These are phyloP conservation scores for Candida stauntonica DNA, from an alignment of 805 yeast species.

Conservation along the genomic window DNA sequence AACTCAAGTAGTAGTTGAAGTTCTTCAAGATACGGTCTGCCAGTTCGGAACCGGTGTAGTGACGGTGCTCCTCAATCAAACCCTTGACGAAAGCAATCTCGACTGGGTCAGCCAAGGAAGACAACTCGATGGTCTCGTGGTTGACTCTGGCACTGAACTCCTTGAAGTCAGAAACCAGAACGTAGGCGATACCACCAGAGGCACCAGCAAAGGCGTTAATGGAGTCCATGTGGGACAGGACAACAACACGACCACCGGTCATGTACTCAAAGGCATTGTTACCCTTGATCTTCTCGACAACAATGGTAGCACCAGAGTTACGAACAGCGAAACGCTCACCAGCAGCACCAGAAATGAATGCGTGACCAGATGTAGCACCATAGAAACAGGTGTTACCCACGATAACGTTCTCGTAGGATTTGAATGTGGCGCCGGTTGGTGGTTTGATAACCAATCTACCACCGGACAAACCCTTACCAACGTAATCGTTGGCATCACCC, in stretches of 20 bases:
- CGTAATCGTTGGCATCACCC: slow-evolving; percentile 98
- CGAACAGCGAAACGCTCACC: slow-evolving; percentile 98
- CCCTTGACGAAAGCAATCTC: slow-evolving; percentile 95
- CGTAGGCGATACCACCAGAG: slow-evolving; percentile 99
- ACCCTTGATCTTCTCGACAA: slow-evolving; percentile 89
- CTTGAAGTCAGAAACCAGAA: slow-evolving; percentile 84
- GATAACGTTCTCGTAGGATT: slow-evolving; percentile 93
- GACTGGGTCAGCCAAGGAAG: slow-evolving; percentile 73
- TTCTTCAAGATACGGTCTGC: slow-evolving; percentile 79
- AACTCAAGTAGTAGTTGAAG: slow-evolving; percentile 82
- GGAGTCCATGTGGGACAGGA: slow-evolving; percentile 86
- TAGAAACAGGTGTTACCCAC: slow-evolving; percentile 97
- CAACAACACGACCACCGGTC: slow-evolving; percentile 98
- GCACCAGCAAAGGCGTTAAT: slow-evolving; percentile 90
- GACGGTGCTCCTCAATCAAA: slow-evolving; percentile 90
- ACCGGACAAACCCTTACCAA: slow-evolving; percentile 96
- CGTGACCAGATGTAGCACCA: slow-evolving; percentile 95
- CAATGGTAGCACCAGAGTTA: slow-evolving; percentile 97
- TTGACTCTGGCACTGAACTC: slow-evolving; percentile 82
- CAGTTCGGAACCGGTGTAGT: slow-evolving; percentile 87
- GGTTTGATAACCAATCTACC: slow-evolving; percentile 93
- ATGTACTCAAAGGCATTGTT: slow-evolving; percentile 99
- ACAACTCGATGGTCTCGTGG: slow-evolving; percentile 74
- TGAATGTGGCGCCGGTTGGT: slow-evolving; percentile 75
- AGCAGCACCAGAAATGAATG: slow-evolving; percentile 93